Evolutionary conservation across 177 flowering plant species (phyloP).

Genomic region (Tripterygium wilfordii): DNA sequence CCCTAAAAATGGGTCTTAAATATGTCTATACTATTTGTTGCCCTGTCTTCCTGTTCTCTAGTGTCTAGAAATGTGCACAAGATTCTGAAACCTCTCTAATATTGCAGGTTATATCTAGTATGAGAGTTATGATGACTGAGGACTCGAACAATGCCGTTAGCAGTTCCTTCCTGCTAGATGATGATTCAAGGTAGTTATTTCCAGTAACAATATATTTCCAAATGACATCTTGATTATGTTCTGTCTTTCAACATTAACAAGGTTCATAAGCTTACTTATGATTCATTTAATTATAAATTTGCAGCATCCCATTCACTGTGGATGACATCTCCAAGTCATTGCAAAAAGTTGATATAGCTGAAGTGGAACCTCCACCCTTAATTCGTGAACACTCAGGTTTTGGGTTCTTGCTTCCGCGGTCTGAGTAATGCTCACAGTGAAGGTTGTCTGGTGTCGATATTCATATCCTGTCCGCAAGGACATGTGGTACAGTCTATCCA

Average conservation of each 20-base stretch:
- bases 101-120: slow-evolving; percentile 57
- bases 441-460: not conserved
- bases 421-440: slow-evolving; percentile 22
- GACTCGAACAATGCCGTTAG: slow-evolving; percentile 61
- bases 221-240: too few species aligned
- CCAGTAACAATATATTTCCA: too few species aligned
- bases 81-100: not conserved
- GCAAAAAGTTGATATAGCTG: slow-evolving; percentile 42
- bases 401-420: slow-evolving; percentile 44
- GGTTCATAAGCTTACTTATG: too few species aligned
- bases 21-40: not conserved
- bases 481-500: too few species aligned
- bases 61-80: too few species aligned
- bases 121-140: slow-evolving; percentile 66
- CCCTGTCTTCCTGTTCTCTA: not conserved
- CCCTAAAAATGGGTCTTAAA: too few species aligned
- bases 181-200: slow-evolving; percentile 54
- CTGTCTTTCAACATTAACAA: too few species aligned
- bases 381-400: slow-evolving; percentile 62
- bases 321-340: slow-evolving; percentile 63
- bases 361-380: slow-evolving; percentile 53
- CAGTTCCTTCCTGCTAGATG: slow-evolving; percentile 59
- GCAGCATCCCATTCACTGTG: slow-evolving; percentile 70
- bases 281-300: not conserved
- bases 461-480: not conserved